Evolutionary conservation across 148 eudicot species (phyloP), one percentile per base, ranked within the genome.

Genomic region (Vaccinium darrowii): DNA sequence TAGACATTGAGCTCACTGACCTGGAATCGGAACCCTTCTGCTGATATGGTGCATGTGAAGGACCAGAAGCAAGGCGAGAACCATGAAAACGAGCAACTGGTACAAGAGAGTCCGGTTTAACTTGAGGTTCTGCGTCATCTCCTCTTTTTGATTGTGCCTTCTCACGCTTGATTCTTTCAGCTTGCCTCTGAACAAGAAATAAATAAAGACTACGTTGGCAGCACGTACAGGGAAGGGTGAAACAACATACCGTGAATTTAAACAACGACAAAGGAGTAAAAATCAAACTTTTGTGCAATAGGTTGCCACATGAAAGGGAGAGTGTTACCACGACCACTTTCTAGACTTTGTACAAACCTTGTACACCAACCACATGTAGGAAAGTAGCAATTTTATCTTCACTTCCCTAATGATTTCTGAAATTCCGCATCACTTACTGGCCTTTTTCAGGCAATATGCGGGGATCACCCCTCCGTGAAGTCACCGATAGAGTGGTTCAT

Each of bases 41-140:
- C 80, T 94, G 95, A 78, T 87, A 97, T 51, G 98, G 98, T 79
- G 99, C 91, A 86, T 98, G 93, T 62, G 94, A 82, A 82, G 93
- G 94, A 78, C 95, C 99, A 25, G 98, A 94, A 86, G 99, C 99
- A 82, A 97, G 96, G 76, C 98, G 99, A 80, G 99, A 97, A 81
- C 99, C 99, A 76, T 91, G 96, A 85, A 90, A 97, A 75, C 91
- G 94, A 90, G 92, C 87, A 86, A 97, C 96, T 13, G 99, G 93
- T 88, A 97, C 99, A 78, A 97, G 82, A 54, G 94, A 92, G 62
- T 94, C 98, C 56, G 93, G 98, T 77, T 88, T 89, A 76, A 85
- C 80, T 74, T 87, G 90, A 86, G 98, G 98, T 82, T 90, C 95
- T 72, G 87, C 85, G 85, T 97, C 98, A 89, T 97, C 98, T 88